Percentiles rank a stretch among this genome's conserved stretches.
phyloP scores from a whole-genome alignment of 768 basidiomycete genomes.

The Thelephora ganbajun region DNA sequence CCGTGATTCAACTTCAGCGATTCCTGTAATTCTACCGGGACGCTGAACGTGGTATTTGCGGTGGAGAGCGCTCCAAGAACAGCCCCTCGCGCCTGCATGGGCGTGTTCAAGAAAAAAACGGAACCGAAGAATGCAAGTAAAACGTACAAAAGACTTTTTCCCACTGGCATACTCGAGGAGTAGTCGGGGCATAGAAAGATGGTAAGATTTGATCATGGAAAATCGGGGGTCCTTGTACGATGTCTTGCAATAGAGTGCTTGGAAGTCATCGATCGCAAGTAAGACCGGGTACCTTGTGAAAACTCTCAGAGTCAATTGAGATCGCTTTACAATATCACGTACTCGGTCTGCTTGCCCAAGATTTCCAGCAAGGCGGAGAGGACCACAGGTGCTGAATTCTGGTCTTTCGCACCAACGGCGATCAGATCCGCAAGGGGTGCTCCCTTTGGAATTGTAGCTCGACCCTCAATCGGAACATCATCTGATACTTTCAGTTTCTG shows the following conservation, averaged over 20 bases:
- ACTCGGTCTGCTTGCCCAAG: constrained; percentile 54
- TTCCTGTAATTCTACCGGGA: constrained; percentile 51
- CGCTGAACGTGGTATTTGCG: constrained; percentile 41
- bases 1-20: constrained; percentile 35
- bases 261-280: constrained; percentile 80
- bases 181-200: constrained; percentile 66
- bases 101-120: neutral
- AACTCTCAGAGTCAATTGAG: neutral
- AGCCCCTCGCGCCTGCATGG: constrained; percentile 46
- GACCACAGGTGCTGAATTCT: constrained; percentile 35
- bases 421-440: constrained; percentile 41
- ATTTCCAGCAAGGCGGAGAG: constrained; percentile 45
- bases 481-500: constrained; percentile 25
- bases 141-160: constrained; percentile 47
- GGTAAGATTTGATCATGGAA: constrained; percentile 52
- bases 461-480: constrained; percentile 32
- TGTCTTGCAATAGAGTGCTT: constrained; percentile 53
- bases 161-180: constrained; percentile 74
- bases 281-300: constrained; percentile 55
- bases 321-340: constrained; percentile 11
- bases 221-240: constrained; percentile 72
- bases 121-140: neutral
- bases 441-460: constrained; percentile 30
- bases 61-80: constrained; percentile 58
- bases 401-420: constrained; percentile 40